Percentiles rank a stretch among this genome's conserved stretches.
phyloP scores from a whole-genome alignment of 495 filamentous ascomycete genomes.

The Chaetomium fimeti region DNA sequence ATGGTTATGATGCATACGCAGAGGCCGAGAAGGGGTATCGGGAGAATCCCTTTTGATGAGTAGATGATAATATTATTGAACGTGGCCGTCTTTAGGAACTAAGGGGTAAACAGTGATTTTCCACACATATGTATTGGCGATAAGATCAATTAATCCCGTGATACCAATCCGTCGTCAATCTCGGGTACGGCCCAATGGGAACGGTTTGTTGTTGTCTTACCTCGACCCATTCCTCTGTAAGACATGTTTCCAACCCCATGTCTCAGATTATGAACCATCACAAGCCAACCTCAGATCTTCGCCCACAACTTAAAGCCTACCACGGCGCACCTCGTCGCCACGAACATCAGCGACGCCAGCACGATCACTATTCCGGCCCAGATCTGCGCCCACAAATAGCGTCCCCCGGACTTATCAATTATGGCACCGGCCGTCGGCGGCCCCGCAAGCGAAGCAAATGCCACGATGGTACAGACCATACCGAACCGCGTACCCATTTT shows the following conservation, averaged over 20 bases:
- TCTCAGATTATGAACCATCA: slow-evolving; percentile 8
- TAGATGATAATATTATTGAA: neutral
- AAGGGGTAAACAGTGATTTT: neutral
- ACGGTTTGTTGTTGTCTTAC: neutral
- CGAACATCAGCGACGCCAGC: slow-evolving; percentile 29
- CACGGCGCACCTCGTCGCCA: slow-evolving; percentile 20
- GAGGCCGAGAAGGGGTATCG: slow-evolving; percentile 55
- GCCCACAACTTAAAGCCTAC: slow-evolving; percentile 31
- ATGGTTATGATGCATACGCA: slow-evolving; percentile 59
- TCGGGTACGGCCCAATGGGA: neutral
- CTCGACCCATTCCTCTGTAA: neutral
- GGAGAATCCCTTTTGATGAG: slow-evolving; percentile 40
- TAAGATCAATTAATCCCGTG: neutral
- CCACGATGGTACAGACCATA: slow-evolving; percentile 45
- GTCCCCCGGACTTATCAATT: slow-evolving; percentile 39
- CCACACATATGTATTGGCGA: neutral
- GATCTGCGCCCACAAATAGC: slow-evolving; percentile 43
- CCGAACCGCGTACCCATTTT: slow-evolving; percentile 49
- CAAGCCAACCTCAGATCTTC: slow-evolving; percentile 30
- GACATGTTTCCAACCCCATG: neutral
- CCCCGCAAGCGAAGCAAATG: slow-evolving; percentile 44
- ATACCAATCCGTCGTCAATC: neutral
- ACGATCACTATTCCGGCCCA: slow-evolving; percentile 44
- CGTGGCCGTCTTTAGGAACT: neutral
- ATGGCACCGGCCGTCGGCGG: slow-evolving; percentile 48